phyloP scores from a whole-genome alignment of 2,329 filamentous ascomycete species.

The Bisporella sp. region DNA sequence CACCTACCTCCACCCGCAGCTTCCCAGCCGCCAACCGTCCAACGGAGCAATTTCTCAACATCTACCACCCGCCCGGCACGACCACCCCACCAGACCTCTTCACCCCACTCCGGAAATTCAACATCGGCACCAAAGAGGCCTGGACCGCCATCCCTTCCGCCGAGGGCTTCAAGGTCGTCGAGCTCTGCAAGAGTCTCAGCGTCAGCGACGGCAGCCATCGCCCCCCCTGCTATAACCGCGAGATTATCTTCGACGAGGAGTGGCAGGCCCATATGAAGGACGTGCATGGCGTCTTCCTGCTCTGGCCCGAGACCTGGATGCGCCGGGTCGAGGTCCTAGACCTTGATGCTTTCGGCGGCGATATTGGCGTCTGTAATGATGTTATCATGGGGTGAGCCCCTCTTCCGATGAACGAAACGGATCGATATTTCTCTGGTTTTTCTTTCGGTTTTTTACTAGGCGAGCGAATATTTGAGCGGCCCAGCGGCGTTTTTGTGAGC shows the following conservation, averaged over 20 bases:
- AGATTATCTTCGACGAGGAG: constrained; percentile 25
- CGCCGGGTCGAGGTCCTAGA: constrained; percentile 23
- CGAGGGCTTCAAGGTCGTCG: constrained; percentile 22
- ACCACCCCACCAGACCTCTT: constrained; percentile 16
- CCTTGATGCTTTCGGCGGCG: constrained; percentile 21
- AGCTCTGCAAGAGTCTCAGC: constrained; percentile 18
- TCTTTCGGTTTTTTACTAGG: too few species aligned
- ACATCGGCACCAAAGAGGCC: constrained; percentile 19
- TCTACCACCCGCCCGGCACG: not conserved
- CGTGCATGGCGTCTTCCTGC: constrained; percentile 22
- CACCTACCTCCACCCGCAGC: too few species aligned
- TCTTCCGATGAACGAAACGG: too few species aligned
- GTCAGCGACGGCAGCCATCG: not conserved
- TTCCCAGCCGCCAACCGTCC: too few species aligned
- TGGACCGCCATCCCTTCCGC: constrained; percentile 22
- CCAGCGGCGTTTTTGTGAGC: too few species aligned
- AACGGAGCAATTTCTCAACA: too few species aligned
- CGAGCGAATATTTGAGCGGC: too few species aligned
- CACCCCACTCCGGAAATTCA: constrained; percentile 17
- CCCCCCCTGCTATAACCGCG: constrained; percentile 23
- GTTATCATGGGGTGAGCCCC: constrained; percentile 17
- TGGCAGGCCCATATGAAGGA: constrained; percentile 26
- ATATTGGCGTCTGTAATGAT: constrained; percentile 23
- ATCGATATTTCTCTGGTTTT: too few species aligned
- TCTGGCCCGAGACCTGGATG: constrained; percentile 28